These are phyloP conservation scores for Entomortierella beljakovae DNA, from an alignment of 192 early-diverging fungal genomes.

Conservation along the genomic window DNA sequence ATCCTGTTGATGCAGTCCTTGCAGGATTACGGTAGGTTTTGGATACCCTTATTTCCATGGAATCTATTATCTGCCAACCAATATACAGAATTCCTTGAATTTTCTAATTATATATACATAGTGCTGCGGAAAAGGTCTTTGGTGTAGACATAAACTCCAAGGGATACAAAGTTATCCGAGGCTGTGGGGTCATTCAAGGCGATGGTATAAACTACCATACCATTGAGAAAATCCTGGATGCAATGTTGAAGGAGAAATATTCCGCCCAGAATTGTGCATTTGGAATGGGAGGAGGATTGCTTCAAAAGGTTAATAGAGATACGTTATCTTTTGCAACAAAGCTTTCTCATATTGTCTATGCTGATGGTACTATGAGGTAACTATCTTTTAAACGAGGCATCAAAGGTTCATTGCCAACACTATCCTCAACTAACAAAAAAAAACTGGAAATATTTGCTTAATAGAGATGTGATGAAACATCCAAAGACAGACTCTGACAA, in stretches of 20 bases:
- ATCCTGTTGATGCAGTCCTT: constrained; percentile 81
- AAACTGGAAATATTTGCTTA: neutral
- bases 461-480: constrained; percentile 87
- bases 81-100: too few relatives aligned
- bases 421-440: too few relatives aligned
- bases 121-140: constrained; percentile 80
- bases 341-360: constrained; percentile 74
- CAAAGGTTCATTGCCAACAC: too few relatives aligned
- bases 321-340: constrained; percentile 91
- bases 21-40: constrained; percentile 69
- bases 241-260: constrained; percentile 70
- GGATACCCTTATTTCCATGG: too few relatives aligned
- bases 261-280: constrained; percentile 80
- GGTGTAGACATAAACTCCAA: constrained; percentile 75
- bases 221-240: constrained; percentile 66
- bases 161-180: constrained; percentile 82
- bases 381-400: neutral
- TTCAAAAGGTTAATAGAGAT: constrained; percentile 90
- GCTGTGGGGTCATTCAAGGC: constrained; percentile 85
- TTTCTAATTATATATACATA: constrained; percentile 2
- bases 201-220: constrained; percentile 76
- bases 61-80: neutral
- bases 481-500: constrained; percentile 81
- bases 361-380: constrained; percentile 68
- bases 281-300: constrained; percentile 90